Evolutionary conservation across 257 asterid genomes (phyloP).

Genomic region (Gentiana straminea): DNA sequence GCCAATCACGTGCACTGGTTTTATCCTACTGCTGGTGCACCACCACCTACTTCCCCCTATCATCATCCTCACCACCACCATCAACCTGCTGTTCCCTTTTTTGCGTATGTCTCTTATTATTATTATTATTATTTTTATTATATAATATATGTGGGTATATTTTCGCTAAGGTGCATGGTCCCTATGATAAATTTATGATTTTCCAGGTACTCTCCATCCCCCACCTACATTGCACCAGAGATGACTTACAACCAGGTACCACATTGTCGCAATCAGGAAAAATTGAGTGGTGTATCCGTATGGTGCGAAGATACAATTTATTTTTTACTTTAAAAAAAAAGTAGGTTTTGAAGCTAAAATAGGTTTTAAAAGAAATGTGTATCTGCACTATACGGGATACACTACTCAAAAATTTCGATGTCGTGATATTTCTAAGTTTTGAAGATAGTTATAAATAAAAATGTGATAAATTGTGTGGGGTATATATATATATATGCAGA

Average conservation of each 20-base stretch:
- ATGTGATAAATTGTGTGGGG: not conserved
- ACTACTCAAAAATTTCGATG: too few relatives aligned
- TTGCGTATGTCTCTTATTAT: constrained; percentile 33
- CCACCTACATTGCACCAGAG: constrained; percentile 62
- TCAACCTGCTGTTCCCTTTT: constrained; percentile 58
- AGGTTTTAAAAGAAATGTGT: too few relatives aligned
- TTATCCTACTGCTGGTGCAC: constrained; percentile 39
- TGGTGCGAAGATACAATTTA: too few relatives aligned
- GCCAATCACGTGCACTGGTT: constrained; percentile 67
- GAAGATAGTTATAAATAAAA: too few relatives aligned
- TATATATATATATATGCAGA: constrained; percentile 22
- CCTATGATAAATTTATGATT: too few relatives aligned
- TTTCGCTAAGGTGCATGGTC: not conserved
- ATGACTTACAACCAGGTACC: constrained; percentile 63
- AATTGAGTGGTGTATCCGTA: too few relatives aligned
- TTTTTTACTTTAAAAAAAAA: too few relatives aligned
- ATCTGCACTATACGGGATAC: too few relatives aligned
- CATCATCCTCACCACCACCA: constrained; percentile 57
- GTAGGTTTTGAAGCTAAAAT: too few relatives aligned
- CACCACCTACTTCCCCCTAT: constrained; percentile 32
- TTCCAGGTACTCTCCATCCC: constrained; percentile 37
- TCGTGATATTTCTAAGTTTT: too few relatives aligned
- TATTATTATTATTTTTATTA: not conserved
- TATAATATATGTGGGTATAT: not conserved
- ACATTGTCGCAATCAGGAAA: not conserved